phyloP scores from a whole-genome alignment of 2,329 filamentous ascomycete genomes.

The Aspergillus quadricinctus region DNA sequence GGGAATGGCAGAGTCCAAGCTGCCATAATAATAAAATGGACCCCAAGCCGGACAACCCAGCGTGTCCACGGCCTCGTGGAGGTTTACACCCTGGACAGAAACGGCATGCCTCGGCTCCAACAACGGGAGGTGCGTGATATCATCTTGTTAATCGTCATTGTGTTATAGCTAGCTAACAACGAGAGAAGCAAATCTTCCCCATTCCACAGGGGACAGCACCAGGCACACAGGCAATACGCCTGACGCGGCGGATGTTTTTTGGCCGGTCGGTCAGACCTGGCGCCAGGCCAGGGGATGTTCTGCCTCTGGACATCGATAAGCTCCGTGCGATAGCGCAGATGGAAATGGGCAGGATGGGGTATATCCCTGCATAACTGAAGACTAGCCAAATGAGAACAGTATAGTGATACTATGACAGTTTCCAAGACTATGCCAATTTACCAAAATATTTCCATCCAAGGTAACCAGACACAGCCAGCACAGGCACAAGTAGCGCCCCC shows the following conservation, averaged over 20 bases:
- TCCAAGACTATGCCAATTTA: not conserved
- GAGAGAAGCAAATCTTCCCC: not conserved
- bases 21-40: not conserved
- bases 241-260: not conserved
- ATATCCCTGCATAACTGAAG: not conserved
- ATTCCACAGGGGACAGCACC: too few species aligned
- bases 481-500: slow-evolving; percentile 7
- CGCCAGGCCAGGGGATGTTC: too few species aligned
- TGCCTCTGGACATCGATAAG: too few species aligned
- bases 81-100: not conserved
- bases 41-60: too few species aligned
- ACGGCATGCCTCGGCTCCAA: not conserved
- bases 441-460: slow-evolving; percentile 1
- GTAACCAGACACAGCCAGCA: slow-evolving; percentile 11
- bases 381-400: too few species aligned
- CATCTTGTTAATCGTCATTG: not conserved
- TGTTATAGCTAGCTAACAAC: not conserved
- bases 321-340: not conserved
- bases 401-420: not conserved
- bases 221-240: not conserved
- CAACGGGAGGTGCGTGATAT: not conserved
- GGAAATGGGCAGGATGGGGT: not conserved
- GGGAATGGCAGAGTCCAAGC: not conserved
- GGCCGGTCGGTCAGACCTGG: too few species aligned
- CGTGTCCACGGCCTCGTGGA: not conserved